phyloP scores from a whole-genome alignment of 257 asterid genomes.

The Lycium barbarum region DNA sequence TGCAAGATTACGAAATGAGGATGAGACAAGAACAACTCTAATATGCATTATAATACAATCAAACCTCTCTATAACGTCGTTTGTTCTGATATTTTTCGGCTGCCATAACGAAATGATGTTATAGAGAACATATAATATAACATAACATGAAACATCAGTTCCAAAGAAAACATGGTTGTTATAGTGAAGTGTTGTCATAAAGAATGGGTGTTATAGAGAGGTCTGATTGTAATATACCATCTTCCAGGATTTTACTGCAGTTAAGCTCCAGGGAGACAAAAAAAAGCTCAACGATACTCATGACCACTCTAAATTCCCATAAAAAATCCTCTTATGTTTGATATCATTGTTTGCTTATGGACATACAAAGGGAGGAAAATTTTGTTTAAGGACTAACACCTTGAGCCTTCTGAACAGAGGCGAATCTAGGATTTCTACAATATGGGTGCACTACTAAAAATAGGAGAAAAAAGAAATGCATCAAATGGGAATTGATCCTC shows the following conservation, averaged over 20 bases:
- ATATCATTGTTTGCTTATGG: conserved; percentile 26
- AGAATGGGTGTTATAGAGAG: too few species aligned
- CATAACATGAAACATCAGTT: too few species aligned
- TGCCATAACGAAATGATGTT: too few species aligned
- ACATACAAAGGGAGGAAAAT: neutral
- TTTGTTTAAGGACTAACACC: neutral
- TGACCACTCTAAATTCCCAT: neutral
- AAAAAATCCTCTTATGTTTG: neutral
- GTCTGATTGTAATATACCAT: neutral
- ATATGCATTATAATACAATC: neutral
- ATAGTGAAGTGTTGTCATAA: too few species aligned
- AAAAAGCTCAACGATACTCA: neutral
- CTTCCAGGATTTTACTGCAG: conserved; percentile 24
- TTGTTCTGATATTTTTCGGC: too few species aligned
- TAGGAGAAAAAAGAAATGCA: too few species aligned
- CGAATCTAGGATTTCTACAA: too few species aligned
- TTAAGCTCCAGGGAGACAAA: neutral
- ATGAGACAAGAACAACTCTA: conserved; percentile 19
- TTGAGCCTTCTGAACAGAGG: neutral
- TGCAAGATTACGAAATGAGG: conserved; percentile 43
- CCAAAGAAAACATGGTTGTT: too few species aligned
- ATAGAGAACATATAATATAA: too few species aligned
- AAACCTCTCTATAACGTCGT: too few species aligned
- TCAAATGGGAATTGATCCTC: too few species aligned
- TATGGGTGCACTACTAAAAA: too few species aligned